Conservation (phyloP, 2,329 filamentous ascomycete species). For the Ophiocordyceps australis region DNA sequence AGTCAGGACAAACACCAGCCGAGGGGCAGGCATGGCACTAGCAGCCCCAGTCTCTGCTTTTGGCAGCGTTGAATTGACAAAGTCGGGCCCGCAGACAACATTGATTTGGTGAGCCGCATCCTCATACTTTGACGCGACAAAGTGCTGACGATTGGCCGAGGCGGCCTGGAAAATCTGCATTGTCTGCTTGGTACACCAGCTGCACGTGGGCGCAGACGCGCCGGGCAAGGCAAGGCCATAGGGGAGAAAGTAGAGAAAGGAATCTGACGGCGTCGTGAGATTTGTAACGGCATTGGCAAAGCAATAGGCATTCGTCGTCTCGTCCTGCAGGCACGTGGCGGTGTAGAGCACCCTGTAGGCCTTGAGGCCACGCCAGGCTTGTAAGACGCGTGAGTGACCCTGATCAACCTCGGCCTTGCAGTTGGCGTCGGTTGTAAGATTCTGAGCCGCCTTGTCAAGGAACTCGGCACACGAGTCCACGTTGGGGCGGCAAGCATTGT, state of each 20-base stretch:
- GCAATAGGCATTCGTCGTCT: constrained; percentile 49
- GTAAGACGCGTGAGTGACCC: constrained; percentile 50
- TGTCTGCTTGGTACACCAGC: constrained; percentile 55
- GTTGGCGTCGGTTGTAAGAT: constrained; percentile 41
- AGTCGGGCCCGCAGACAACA: constrained; percentile 37
- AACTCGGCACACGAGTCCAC: constrained; percentile 44
- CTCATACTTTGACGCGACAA: constrained; percentile 51
- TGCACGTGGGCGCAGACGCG: constrained; percentile 55
- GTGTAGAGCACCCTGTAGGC: constrained; percentile 65
- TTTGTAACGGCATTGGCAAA: constrained; percentile 79
- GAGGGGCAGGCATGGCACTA: constrained; percentile 4
- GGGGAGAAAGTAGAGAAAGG: constrained; percentile 73
- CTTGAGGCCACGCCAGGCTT: constrained; percentile 58
- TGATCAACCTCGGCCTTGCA: constrained; percentile 55
- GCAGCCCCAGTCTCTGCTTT: constrained; percentile 9
- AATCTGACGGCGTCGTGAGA: constrained; percentile 45
- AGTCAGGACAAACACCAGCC: constrained; percentile 2
- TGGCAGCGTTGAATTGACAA: constrained; percentile 37
- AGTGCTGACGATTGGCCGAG: constrained; percentile 44
- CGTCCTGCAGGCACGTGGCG: constrained; percentile 61
- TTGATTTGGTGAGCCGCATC: constrained; percentile 59
- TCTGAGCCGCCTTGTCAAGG: constrained; percentile 44
- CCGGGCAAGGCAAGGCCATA: constrained; percentile 55
- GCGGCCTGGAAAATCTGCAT: constrained; percentile 66
- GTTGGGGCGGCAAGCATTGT: constrained; percentile 57